These are phyloP conservation scores for Salvia hispanica DNA, from an alignment of 257 asterid species.

Conservation along the genomic window DNA sequence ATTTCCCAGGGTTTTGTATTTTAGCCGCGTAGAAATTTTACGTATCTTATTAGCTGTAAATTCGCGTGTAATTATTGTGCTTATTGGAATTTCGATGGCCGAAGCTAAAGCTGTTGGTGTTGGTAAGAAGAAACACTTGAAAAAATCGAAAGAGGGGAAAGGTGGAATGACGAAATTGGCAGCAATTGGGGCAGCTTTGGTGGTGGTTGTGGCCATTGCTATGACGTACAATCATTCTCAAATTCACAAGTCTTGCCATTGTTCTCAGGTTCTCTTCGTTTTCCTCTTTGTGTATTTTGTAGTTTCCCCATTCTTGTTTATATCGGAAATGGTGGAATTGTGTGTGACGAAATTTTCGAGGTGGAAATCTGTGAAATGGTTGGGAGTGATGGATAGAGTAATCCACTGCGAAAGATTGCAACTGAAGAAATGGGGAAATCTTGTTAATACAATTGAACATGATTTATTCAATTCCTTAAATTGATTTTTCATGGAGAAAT, in stretches of 20 bases:
- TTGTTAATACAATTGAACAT: neutral
- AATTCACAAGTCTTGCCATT: slow-evolving; percentile 59
- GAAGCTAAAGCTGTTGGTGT: slow-evolving; percentile 53
- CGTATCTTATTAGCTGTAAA: slow-evolving; percentile 19
- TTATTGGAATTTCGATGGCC: slow-evolving; percentile 53
- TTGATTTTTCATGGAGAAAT: neutral
- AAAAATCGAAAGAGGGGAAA: slow-evolving; percentile 39
- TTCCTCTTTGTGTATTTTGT: no score
- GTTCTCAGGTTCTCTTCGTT: slow-evolving; percentile 60
- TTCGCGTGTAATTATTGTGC: neutral
- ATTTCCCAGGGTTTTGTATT: slow-evolving; percentile 24
- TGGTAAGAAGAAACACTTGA: slow-evolving; percentile 27
- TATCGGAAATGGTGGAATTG: slow-evolving; percentile 13
- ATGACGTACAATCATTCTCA: slow-evolving; percentile 44
- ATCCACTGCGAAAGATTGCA: slow-evolving; percentile 18
- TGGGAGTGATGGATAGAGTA: neutral
- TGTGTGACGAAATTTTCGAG: slow-evolving; percentile 13
- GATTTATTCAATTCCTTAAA: neutral
- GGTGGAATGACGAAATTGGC: slow-evolving; percentile 51
- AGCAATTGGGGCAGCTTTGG: slow-evolving; percentile 51
- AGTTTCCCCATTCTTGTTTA: slow-evolving; percentile 7
- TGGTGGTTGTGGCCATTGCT: slow-evolving; percentile 53
- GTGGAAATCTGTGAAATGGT: slow-evolving; percentile 13
- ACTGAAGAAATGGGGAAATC: neutral
- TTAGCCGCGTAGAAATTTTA: neutral